phyloP scores from a whole-genome alignment of 352 stramenopile species.

The Pythium chondricola region DNA sequence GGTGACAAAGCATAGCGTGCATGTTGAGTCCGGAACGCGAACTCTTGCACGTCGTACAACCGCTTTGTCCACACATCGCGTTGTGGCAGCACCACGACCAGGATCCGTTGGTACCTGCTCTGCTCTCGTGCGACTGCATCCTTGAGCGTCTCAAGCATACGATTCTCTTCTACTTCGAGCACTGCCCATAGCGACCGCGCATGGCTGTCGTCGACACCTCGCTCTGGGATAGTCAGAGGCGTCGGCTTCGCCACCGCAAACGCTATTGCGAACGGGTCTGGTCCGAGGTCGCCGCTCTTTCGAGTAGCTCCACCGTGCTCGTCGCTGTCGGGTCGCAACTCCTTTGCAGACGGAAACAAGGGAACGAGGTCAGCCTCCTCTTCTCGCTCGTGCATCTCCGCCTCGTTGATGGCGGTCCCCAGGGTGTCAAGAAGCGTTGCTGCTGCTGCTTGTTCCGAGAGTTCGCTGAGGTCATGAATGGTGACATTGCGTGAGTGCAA shows the following conservation, averaged over 20 bases:
- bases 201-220: slow-evolving; percentile 27
- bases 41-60: slow-evolving; percentile 61
- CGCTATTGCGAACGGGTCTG: slow-evolving; percentile 17
- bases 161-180: slow-evolving; percentile 77
- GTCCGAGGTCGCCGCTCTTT: slow-evolving; percentile 1
- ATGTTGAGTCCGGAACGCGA: slow-evolving; percentile 64
- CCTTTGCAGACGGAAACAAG: slow-evolving; percentile 57
- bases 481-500: slow-evolving; percentile 40
- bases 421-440: slow-evolving; percentile 51
- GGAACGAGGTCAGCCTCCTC: slow-evolving; percentile 59
- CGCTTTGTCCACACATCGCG: slow-evolving; percentile 43
- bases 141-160: slow-evolving; percentile 55
- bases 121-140: slow-evolving; percentile 24
- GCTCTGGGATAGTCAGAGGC: background rate
- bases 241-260: slow-evolving; percentile 12
- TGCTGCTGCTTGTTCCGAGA: slow-evolving; percentile 51
- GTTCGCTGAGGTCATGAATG: slow-evolving; percentile 44
- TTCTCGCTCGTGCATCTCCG: slow-evolving; percentile 66
- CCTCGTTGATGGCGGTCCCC: slow-evolving; percentile 57
- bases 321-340: slow-evolving; percentile 25
- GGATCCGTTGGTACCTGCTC: slow-evolving; percentile 1
- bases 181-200: slow-evolving; percentile 64
- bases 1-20: slow-evolving; percentile 30
- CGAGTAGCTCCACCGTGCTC: background rate
- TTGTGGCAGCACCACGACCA: slow-evolving; percentile 1